Evolutionary conservation across 129 eudicot species (phyloP).

Genomic region (Artemisia tridentata): DNA sequence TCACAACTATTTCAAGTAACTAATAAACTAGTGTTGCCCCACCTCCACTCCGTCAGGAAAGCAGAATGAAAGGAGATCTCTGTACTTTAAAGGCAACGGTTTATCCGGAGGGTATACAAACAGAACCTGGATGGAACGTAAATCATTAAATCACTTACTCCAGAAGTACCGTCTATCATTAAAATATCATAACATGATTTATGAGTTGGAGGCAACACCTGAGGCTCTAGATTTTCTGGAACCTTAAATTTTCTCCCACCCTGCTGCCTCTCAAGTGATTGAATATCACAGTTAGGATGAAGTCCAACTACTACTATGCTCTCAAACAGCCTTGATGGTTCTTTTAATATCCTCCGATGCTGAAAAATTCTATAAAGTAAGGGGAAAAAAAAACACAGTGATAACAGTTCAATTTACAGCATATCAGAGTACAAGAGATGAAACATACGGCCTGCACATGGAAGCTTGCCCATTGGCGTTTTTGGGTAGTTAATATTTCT

Average conservation of each 20-base stretch:
- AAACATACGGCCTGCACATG: conserved; percentile 75
- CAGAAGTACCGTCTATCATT: not conserved
- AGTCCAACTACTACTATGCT: conserved; percentile 98
- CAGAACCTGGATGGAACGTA: conserved; percentile 56
- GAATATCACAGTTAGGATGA: conserved; percentile 80
- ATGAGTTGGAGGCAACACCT: conserved; percentile 43
- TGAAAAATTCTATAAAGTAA: conserved; percentile 30
- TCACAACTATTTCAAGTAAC: conserved; percentile 17
- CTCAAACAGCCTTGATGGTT: conserved; percentile 89
- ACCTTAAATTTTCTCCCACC: conserved; percentile 62
- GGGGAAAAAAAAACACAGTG: conserved; percentile 11
- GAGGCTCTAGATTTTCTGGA: conserved; percentile 86
- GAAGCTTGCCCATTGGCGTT: conserved; percentile 98
- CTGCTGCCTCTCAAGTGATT: conserved; percentile 52
- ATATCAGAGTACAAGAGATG: conserved; percentile 8
- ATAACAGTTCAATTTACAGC: not conserved
- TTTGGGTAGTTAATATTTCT: conserved; percentile 85
- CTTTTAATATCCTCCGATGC: conserved; percentile 83
- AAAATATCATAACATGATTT: not conserved
- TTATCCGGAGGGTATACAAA: conserved; percentile 95
- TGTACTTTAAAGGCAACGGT: conserved; percentile 74
- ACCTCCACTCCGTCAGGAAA: conserved; percentile 99
- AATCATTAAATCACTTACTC: conserved; percentile 11
- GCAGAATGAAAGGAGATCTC: conserved; percentile 97
- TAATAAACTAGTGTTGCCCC: conserved; percentile 24